phyloP scores from a whole-genome alignment of 2,329 filamentous ascomycete species.

The Neopestalotiopsis sp. region DNA sequence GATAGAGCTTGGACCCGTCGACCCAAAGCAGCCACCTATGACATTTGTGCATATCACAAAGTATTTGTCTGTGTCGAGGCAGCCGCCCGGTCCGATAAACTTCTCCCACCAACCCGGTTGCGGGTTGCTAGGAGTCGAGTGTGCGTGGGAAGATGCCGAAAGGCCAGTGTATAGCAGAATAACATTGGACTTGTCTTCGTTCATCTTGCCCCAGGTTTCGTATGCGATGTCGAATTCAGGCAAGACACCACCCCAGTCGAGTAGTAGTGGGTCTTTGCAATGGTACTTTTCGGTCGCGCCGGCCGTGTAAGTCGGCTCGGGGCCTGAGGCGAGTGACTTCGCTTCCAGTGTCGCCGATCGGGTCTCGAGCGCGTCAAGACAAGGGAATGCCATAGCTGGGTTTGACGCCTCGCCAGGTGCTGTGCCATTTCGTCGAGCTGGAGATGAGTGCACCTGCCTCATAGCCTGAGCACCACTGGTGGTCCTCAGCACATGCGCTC shows the following conservation, averaged over 20 bases:
- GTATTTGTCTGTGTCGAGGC: constrained; percentile 90
- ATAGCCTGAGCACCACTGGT: constrained; percentile 16
- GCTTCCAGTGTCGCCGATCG: constrained; percentile 77
- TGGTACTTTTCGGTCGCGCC: constrained; percentile 82
- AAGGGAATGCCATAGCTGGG: constrained; percentile 87
- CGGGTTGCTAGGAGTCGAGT: constrained; percentile 85
- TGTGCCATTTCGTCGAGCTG: constrained; percentile 28
- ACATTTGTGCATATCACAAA: constrained; percentile 97
- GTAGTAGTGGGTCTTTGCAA: constrained; percentile 74
- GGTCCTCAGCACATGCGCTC: background rate
- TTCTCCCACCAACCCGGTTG: constrained; percentile 98
- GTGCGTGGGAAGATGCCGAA: constrained; percentile 96
- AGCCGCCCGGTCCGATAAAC: constrained; percentile 88
- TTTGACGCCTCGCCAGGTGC: constrained; percentile 64
- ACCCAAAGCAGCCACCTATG: constrained; percentile 93
- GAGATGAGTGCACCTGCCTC: constrained; percentile 32
- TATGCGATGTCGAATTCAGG: constrained; percentile 90
- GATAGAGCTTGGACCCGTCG: constrained; percentile 85
- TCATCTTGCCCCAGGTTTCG: constrained; percentile 88
- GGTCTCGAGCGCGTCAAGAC: constrained; percentile 82
- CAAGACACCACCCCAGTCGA: constrained; percentile 95
- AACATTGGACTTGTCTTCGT: constrained; percentile 81
- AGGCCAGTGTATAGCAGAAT: constrained; percentile 93
- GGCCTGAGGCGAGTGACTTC: constrained; percentile 73
- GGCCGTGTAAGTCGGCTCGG: constrained; percentile 92